Percentiles rank a stretch among this genome's conserved stretches.
Evolutionary conservation across 139 green algal species (phyloP).

Genomic region (Coelastrella sp.): DNA sequence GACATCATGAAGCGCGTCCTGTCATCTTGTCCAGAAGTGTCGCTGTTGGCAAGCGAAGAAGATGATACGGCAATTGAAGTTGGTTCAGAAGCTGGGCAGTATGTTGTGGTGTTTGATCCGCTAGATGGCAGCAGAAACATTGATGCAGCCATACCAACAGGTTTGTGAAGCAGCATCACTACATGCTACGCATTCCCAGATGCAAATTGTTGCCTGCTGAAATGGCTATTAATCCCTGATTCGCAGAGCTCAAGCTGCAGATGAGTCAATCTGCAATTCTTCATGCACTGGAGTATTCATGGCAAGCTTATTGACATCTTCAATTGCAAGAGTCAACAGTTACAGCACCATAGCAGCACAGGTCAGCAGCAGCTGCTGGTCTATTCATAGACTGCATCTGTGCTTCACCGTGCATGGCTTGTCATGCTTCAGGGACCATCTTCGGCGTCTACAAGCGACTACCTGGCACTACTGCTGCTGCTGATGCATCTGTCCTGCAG

Average conservation of each 20-base stretch:
- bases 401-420: no score
- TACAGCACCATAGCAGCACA: not conserved
- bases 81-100: not conserved
- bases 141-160: slow-evolving; percentile 71
- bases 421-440: slow-evolving; percentile 78
- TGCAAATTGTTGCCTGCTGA: not conserved
- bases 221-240: not conserved
- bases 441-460: slow-evolving; percentile 74
- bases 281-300: no score
- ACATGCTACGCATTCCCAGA: not conserved
- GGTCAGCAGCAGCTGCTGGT: not conserved
- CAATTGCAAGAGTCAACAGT: no score
- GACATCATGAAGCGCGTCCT: slow-evolving; percentile 65
- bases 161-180: slow-evolving; percentile 16
- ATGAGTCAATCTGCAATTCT: no score
- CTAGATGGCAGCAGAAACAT: slow-evolving; percentile 83
- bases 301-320: no score
- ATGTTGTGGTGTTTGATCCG: slow-evolving; percentile 79
- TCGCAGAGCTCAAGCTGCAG: no score
- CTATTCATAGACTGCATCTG: not conserved
- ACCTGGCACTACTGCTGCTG: not conserved
- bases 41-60: slow-evolving; percentile 75
- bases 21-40: slow-evolving; percentile 51
- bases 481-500: slow-evolving; percentile 48
- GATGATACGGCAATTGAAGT: slow-evolving; percentile 63